Conservation (phyloP, 148 eudicot genomes). For the Bassia scoparia region DNA sequence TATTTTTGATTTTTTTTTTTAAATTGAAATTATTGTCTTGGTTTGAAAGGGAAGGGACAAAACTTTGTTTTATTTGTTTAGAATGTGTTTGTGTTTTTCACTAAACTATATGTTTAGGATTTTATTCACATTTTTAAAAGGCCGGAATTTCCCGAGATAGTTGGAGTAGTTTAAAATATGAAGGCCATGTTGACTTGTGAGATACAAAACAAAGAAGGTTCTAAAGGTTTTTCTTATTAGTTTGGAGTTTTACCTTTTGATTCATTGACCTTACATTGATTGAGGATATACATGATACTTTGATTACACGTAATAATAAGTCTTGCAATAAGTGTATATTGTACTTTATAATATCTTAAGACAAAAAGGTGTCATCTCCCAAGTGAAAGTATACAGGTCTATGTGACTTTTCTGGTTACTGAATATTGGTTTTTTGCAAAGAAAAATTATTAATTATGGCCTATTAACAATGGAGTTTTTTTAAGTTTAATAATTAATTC, state of each 20-base stretch:
- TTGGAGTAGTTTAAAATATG: not conserved
- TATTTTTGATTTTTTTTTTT: slow-evolving; percentile 17
- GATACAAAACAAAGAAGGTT: slow-evolving; percentile 22
- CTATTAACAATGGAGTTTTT: too few relatives aligned
- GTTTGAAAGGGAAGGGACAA: slow-evolving; percentile 14
- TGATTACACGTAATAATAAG: slow-evolving; percentile 29
- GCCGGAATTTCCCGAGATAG: too few relatives aligned
- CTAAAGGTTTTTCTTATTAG: slow-evolving; percentile 21
- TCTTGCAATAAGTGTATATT: slow-evolving; percentile 3
- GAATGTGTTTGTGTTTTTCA: slow-evolving; percentile 10
- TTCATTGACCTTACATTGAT: slow-evolving; percentile 16
- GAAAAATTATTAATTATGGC: too few relatives aligned
- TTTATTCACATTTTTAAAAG: slow-evolving; percentile 8
- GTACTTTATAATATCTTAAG: slow-evolving; percentile 1
- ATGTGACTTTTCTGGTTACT: not conserved
- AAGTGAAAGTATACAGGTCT: slow-evolving; percentile 9
- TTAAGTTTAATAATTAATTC: too few relatives aligned
- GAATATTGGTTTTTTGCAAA: not conserved
- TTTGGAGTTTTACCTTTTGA: slow-evolving; percentile 27
- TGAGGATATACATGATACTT: slow-evolving; percentile 15
- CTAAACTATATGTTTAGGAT: too few relatives aligned
- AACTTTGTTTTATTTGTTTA: slow-evolving; percentile 7
- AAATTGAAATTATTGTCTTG: slow-evolving; percentile 11
- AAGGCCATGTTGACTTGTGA: slow-evolving; percentile 30
- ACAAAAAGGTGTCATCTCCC: slow-evolving; percentile 6